Base-by-base conservation (phyloP, 768 basidiomycete genomes). In the Trametes punicea region DNA sequence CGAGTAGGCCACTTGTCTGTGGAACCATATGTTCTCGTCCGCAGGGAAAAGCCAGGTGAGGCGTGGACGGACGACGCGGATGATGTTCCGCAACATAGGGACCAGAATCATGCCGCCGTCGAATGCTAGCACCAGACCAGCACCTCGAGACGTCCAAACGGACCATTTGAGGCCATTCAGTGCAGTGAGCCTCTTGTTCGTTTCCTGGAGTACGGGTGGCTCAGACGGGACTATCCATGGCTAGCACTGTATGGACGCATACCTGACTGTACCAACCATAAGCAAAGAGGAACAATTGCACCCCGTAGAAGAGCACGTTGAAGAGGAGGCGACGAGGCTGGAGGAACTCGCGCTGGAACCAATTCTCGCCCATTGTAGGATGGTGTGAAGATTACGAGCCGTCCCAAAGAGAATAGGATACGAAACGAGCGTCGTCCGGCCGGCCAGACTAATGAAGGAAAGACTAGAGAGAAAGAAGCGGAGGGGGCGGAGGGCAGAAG, bases 1-100 rank as follows among this genome's bases (percentile, higher is more conserved):
- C 6, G 88, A 90, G 70, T 97, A 98, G 16, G 94, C 94, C 40
- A 96, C 90, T 67, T 95, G 93, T 55, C 92, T 78, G 71, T 97
- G 93, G 79, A 90, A 93, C 94, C 93, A 95, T 66, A 96, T 88
- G 63, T 91, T 92, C 75, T 96, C 93, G 70, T 98, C 94, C 56
- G 89, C 87, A 15, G 93, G 93, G 77, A 96, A 85, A 53, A 90
- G 73, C 82, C 88, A 88, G n/a, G 82, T 72, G 42, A 96, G 66
- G 62, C 77, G 82, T 18, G 93, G 94, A 31, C 94, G 87, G 61
- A 95, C 73, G 60, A 91, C 71, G 56, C 90, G 88, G 69, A 96
- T 83, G 67, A 92, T 73, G 69, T 95, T 95, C 67, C 93, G 88
- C 55, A 95, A 70, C 85, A 96, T 87, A 30, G 94, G 94, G 42